Evolutionary conservation across 2,329 filamentous ascomycete genomes (phyloP).

Genomic region (Verticillium alfalfae): DNA sequence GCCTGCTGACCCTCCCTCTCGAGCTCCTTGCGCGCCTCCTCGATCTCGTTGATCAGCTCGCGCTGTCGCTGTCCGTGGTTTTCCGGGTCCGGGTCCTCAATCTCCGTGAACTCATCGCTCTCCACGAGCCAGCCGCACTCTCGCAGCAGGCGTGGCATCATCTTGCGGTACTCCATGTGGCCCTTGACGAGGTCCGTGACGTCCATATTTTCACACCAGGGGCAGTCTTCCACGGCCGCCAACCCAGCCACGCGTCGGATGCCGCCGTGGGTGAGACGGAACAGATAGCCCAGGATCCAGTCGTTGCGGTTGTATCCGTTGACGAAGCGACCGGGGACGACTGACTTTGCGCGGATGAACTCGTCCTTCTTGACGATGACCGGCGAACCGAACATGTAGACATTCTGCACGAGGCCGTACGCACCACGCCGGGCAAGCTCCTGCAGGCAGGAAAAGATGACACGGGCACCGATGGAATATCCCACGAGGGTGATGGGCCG

Average conservation of each 20-base stretch:
- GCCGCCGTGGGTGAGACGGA: slow-evolving; percentile 87
- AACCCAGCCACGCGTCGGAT: slow-evolving; percentile 86
- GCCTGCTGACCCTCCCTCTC: slow-evolving; percentile 69
- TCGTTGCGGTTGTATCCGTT: slow-evolving; percentile 94
- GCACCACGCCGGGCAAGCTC: slow-evolving; percentile 83
- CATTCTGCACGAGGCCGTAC: slow-evolving; percentile 85
- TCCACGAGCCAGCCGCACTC: slow-evolving; percentile 89
- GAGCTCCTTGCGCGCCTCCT: slow-evolving; percentile 82
- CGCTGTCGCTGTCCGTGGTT: slow-evolving; percentile 83
- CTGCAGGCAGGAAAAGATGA: slow-evolving; percentile 86
- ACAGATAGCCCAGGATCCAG: slow-evolving; percentile 96
- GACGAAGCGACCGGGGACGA: slow-evolving; percentile 87
- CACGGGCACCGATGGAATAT: slow-evolving; percentile 85
- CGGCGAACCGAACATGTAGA: slow-evolving; percentile 89
- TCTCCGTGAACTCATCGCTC: slow-evolving; percentile 91
- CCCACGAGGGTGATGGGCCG: slow-evolving; percentile 89
- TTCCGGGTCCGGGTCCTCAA: slow-evolving; percentile 94
- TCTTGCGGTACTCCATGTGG: slow-evolving; percentile 93
- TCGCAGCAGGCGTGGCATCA: slow-evolving; percentile 82
- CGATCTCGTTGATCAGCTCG: slow-evolving; percentile 93
- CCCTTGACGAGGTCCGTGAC: slow-evolving; percentile 81
- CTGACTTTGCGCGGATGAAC: slow-evolving; percentile 71
- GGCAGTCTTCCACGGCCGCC: slow-evolving; percentile 67
- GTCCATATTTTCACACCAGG: slow-evolving; percentile 82
- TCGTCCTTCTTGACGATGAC: slow-evolving; percentile 90